Evolutionary conservation across 345 rosid genomes (phyloP).

Genomic region (Arabidopsis suecica): DNA sequence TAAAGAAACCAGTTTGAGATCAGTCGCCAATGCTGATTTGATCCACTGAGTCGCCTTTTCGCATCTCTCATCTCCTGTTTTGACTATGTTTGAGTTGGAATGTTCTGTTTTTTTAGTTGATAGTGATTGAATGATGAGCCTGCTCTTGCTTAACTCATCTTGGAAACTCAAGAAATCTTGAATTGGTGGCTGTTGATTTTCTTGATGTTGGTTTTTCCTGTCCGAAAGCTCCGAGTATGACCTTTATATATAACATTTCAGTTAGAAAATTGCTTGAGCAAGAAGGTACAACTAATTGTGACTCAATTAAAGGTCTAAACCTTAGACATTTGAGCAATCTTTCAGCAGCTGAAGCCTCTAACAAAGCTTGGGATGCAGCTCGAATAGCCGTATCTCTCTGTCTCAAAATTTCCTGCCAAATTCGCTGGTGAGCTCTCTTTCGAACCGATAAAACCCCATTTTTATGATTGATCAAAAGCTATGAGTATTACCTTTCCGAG

Average conservation of each 20-base stretch:
- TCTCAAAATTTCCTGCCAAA: constrained; percentile 56
- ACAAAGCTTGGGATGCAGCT: constrained; percentile 63
- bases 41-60: constrained; percentile 60
- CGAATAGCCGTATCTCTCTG: constrained; percentile 63
- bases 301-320: constrained; percentile 33
- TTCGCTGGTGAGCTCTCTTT: neutral
- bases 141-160: constrained; percentile 58
- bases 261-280: constrained; percentile 3
- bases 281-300: constrained; percentile 6
- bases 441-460: neutral
- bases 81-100: constrained; percentile 26
- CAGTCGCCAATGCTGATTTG: constrained; percentile 64
- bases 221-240: constrained; percentile 63
- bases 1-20: constrained; percentile 51
- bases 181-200: constrained; percentile 51
- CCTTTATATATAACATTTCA: constrained; percentile 41
- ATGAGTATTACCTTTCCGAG: constrained; percentile 61
- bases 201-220: constrained; percentile 37
- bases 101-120: constrained; percentile 34
- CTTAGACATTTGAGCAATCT: constrained; percentile 70
- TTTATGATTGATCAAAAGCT: constrained; percentile 1
- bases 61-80: constrained; percentile 54
- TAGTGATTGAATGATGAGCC: constrained; percentile 52
- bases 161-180: constrained; percentile 62
- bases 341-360: constrained; percentile 74